Evolutionary conservation across 2,329 filamentous ascomycete genomes (phyloP), one percentile per base, ranked within the genome.

Genomic region (Coniella lustricola): DNA sequence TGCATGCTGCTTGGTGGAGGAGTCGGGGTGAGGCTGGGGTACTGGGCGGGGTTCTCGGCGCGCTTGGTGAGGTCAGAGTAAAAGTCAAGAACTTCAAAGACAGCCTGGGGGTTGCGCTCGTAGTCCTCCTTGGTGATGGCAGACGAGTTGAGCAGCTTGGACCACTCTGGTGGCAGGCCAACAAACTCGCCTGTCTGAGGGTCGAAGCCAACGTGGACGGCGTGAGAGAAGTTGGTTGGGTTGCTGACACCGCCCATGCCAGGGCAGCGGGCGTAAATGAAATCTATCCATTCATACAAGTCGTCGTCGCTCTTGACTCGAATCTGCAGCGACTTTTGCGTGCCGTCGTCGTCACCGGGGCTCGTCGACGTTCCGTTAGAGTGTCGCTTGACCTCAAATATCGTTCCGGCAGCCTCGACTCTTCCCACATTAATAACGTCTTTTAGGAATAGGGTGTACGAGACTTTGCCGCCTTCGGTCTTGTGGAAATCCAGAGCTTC

Each of bases 91-190:
- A 89, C 87, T 63, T 91, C 87, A 48, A 89, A 83, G 21, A 82
- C 85, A 51, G 82, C 89, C 71, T 91, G 85, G 4, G 93, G 93
- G 62, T 98, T 96, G 62, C 93, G 90, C 69, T 95, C 89, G 68
- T 97, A 97, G 65, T 98, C 93, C 61, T 98, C 93, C 68, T 96
- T 95, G 51, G 93, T 97, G 61, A 98, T 93, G 50, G 93, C 93
- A 3, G 93, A 97, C 8, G 90, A 90, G 61, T 93, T 97, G 57
- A 98, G 76, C 44, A 98, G 76, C 67, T 94, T 94, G 62, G 95
- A 93, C 93, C 93, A 98, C 72, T 98, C 93, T 4, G 89, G 84
- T 1, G 93, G 93, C 57, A 98, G 69, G 34, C 93, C 93, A 41
- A 95, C 89, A 61, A 98, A 98, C 57, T 93, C 90, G 55, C 93